Conservation (phyloP, 2,329 filamentous ascomycete species). For the Leptographium wingfieldii region DNA sequence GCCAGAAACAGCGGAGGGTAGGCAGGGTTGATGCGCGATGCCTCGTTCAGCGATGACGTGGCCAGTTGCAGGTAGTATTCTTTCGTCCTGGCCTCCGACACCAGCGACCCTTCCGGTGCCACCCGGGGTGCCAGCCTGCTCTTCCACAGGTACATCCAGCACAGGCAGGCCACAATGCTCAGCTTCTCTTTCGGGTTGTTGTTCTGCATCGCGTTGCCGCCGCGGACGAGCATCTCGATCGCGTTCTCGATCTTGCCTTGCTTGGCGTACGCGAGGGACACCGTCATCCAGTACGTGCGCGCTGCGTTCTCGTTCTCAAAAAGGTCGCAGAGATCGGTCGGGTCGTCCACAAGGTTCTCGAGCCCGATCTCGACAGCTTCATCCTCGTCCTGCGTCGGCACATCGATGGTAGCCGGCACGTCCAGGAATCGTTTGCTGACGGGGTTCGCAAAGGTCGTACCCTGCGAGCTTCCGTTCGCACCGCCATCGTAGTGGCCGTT, state of each 20-base stretch:
- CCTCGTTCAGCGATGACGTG: constrained; percentile 87
- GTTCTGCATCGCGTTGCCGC: constrained; percentile 56
- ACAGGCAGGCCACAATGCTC: constrained; percentile 70
- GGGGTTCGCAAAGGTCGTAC: constrained; percentile 19
- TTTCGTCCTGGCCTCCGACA: constrained; percentile 74
- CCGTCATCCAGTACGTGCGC: constrained; percentile 95
- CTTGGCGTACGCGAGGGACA: constrained; percentile 91
- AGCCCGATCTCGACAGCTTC: constrained; percentile 86
- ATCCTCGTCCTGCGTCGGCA: constrained; percentile 54
- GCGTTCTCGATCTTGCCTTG: constrained; percentile 83
- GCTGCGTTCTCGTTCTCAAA: constrained; percentile 89
- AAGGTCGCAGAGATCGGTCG: constrained; percentile 85
- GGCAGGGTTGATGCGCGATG: constrained; percentile 83
- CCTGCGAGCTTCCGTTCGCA: constrained; percentile 20
- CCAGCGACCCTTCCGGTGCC: constrained; percentile 46
- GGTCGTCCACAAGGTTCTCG: constrained; percentile 81
- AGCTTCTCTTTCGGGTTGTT: constrained; percentile 71
- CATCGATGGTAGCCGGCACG: constrained; percentile 52
- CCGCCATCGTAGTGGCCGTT: constrained; percentile 33
- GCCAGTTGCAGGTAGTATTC: constrained; percentile 84
- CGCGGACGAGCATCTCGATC: constrained; percentile 61
- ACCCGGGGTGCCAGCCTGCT: constrained; percentile 63
- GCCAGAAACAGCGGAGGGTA: constrained; percentile 87
- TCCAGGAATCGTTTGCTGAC: constrained; percentile 49
- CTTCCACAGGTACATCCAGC: constrained; percentile 86